These are phyloP conservation scores for Stentor roeselii DNA, from an alignment of 73 alveolate genomes.

Conservation along the genomic window DNA sequence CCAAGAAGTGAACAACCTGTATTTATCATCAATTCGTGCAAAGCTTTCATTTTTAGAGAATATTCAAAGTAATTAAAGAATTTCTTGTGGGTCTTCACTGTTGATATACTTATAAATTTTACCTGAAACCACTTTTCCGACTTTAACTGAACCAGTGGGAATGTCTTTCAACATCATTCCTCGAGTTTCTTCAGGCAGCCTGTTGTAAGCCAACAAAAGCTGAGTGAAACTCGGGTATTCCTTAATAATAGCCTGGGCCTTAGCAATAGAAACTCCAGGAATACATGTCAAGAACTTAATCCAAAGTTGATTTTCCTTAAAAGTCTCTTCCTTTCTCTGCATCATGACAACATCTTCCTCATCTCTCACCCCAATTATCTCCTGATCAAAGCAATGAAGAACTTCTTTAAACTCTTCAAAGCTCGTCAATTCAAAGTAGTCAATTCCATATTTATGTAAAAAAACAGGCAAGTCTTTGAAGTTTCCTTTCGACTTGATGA, in stretches of 20 bases:
- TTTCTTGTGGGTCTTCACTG: background rate
- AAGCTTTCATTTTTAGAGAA: background rate
- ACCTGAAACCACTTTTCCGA: background rate
- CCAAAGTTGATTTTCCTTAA: background rate
- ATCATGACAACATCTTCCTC: background rate
- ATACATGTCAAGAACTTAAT: background rate
- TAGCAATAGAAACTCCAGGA: background rate
- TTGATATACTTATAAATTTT: too few species aligned
- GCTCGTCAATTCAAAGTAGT: background rate
- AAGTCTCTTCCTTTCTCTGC: background rate
- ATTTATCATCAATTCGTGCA: background rate
- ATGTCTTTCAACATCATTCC: background rate
- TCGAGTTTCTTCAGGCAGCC: background rate
- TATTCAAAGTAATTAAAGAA: too few species aligned
- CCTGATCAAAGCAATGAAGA: background rate
- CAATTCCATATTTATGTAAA: background rate
- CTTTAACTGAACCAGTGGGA: background rate
- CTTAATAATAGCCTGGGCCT: background rate
- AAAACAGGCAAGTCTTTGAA: background rate
- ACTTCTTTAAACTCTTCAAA: background rate
- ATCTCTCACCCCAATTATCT: background rate
- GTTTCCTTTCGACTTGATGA: background rate
- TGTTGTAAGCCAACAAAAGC: background rate
- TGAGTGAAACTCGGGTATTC: background rate
- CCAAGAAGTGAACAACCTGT: background rate